Conservation (phyloP, 1,284 basidiomycete genomes). For the Ganoderma sinense region DNA sequence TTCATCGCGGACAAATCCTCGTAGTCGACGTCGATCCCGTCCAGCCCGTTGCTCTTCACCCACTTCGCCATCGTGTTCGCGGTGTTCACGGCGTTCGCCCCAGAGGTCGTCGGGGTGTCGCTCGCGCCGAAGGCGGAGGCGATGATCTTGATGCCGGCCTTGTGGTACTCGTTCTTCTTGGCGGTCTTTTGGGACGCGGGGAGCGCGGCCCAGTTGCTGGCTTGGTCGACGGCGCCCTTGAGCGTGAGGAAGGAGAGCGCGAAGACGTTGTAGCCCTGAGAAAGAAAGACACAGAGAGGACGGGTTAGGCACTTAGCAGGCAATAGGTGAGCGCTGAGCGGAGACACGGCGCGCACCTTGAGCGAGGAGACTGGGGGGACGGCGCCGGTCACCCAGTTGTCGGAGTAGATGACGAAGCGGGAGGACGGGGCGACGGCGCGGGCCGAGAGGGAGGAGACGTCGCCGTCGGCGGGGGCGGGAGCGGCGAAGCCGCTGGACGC, state of each 20-base stretch:
- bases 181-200: slow-evolving; percentile 35
- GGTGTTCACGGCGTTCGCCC: slow-evolving; percentile 44
- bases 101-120: too few species aligned
- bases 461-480: slow-evolving; percentile 8
- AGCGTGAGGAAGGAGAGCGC: slow-evolving; percentile 25
- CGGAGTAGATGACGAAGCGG: too few species aligned
- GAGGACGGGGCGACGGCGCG: slow-evolving; percentile 21
- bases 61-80: slow-evolving; percentile 57
- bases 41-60: slow-evolving; percentile 41
- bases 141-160: too few species aligned
- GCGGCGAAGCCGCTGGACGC: slow-evolving; percentile 22
- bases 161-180: slow-evolving; percentile 50
- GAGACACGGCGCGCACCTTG: slow-evolving; percentile 3
- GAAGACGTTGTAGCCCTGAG: slow-evolving; percentile 26
- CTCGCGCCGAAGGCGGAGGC: too few species aligned
- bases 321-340: too few species aligned
- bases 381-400: too few species aligned
- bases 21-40: slow-evolving; percentile 67
- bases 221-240: too few species aligned
- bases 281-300: background rate
- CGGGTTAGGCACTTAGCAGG: background rate
- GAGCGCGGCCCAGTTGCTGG: slow-evolving; percentile 17
- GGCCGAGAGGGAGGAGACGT: slow-evolving; percentile 13
- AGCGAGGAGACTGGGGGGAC: slow-evolving; percentile 18
- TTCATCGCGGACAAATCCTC: slow-evolving; percentile 59